Percentiles rank a stretch among this genome's conserved stretches.
These are phyloP conservation scores for Linnemannia zychae DNA, from an alignment of 192 early-diverging fungal genomes.

Conservation along the genomic window DNA sequence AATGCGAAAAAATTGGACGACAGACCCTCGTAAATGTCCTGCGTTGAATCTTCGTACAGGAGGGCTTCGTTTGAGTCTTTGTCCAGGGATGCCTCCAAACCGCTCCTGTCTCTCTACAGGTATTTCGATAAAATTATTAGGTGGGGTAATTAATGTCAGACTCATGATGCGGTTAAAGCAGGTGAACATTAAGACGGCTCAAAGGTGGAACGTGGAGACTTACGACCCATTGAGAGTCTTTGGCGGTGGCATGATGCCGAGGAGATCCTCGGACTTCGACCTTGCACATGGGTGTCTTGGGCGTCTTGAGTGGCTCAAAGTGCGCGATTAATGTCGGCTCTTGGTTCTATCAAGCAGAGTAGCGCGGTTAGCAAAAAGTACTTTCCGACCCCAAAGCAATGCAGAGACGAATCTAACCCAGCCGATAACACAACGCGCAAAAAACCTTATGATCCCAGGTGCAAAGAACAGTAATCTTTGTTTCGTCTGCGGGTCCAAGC, in stretches of 20 bases:
- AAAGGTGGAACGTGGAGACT: not conserved
- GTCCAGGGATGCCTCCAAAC: slow-evolving; percentile 51
- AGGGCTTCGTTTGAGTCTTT: slow-evolving; percentile 74
- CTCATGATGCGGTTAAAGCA: no score
- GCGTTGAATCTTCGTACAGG: slow-evolving; percentile 64
- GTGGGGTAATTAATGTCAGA: not conserved
- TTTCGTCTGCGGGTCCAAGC: slow-evolving; percentile 37
- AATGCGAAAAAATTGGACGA: slow-evolving; percentile 76
- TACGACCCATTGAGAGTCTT: slow-evolving; percentile 80
- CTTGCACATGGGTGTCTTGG: slow-evolving; percentile 32
- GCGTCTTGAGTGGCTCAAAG: slow-evolving; percentile 29
- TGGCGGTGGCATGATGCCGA: slow-evolving; percentile 65
- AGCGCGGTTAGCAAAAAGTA: not conserved
- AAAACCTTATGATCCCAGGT: slow-evolving; percentile 65
- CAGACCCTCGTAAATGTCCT: slow-evolving; percentile 77
- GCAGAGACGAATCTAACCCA: not conserved
- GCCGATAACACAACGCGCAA: no score
- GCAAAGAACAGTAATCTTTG: slow-evolving; percentile 70
- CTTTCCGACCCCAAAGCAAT: not conserved
- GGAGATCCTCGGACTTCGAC: slow-evolving; percentile 69
- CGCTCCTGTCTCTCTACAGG: slow-evolving; percentile 66
- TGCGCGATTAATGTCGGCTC: slow-evolving; percentile 35
- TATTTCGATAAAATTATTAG: not conserved
- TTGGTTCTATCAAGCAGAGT: not conserved
- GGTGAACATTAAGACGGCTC: not conserved